These are phyloP conservation scores for Krasilnikovozyma curviuscula DNA, from an alignment of 768 basidiomycete genomes.

Conservation along the genomic window DNA sequence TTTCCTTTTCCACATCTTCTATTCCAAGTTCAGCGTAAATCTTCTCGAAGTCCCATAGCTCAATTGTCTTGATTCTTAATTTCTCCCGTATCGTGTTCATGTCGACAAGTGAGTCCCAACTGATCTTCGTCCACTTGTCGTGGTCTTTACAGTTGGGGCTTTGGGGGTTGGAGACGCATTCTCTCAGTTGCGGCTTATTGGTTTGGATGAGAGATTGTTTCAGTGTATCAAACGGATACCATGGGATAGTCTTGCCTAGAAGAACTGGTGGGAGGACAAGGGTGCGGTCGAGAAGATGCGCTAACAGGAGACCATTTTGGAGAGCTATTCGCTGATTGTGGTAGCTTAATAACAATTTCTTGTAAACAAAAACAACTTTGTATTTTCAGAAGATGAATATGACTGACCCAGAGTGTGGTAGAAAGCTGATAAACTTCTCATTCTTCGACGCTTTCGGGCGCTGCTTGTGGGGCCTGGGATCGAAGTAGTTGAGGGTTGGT, in stretches of 20 bases:
- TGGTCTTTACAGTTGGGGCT: slow-evolving; percentile 38
- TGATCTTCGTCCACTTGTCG: slow-evolving; percentile 40
- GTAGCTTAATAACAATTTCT: slow-evolving; percentile 24
- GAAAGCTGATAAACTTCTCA: slow-evolving; percentile 45
- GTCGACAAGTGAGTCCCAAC: slow-evolving; percentile 55
- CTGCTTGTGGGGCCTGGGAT: too few species aligned
- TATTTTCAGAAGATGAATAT: not conserved
- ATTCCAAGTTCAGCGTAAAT: slow-evolving; percentile 34
- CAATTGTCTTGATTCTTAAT: slow-evolving; percentile 17
- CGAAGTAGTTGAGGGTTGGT: too few species aligned
- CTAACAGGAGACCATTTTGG: slow-evolving; percentile 62
- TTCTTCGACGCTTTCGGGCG: too few species aligned
- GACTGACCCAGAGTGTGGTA: slow-evolving; percentile 49
- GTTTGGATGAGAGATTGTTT: slow-evolving; percentile 31
- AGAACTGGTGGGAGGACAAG: slow-evolving; percentile 58
- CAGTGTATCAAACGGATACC: slow-evolving; percentile 38
- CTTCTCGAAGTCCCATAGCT: slow-evolving; percentile 36
- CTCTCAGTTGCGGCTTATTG: slow-evolving; percentile 25
- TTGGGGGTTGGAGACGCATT: slow-evolving; percentile 15
- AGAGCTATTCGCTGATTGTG: slow-evolving; percentile 74
- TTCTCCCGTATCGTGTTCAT: slow-evolving; percentile 19
- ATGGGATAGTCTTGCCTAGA: slow-evolving; percentile 46
- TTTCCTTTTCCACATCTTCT: slow-evolving; percentile 25
- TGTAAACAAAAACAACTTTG: not conserved
- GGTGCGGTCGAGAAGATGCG: slow-evolving; percentile 51